These are phyloP conservation scores for Posidonia australis DNA, from an alignment of 106 monocot genomes.

Conservation along the genomic window DNA sequence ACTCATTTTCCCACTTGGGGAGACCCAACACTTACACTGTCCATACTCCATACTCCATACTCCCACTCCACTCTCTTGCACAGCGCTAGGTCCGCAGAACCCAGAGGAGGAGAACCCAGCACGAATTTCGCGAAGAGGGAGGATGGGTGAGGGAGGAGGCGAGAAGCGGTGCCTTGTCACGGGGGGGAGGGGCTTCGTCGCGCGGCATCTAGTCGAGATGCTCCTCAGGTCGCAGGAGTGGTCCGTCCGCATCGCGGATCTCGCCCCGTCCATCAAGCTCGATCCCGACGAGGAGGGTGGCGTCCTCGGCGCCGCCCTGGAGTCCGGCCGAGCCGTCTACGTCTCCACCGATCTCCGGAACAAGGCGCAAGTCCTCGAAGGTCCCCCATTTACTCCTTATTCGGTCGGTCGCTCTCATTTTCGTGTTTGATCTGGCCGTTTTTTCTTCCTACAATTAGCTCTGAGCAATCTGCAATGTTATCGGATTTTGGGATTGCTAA, in stretches of 20 bases:
- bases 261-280: slow-evolving; percentile 56
- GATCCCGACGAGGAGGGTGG: slow-evolving; percentile 50
- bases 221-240: slow-evolving; percentile 59
- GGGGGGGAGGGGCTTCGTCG: slow-evolving; percentile 86
- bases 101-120: no score
- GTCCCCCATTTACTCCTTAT: slow-evolving; percentile 9
- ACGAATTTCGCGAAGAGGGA: neutral
- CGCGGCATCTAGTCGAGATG: slow-evolving; percentile 88
- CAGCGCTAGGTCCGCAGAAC: no score
- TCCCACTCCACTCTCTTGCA: no score
- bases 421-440: no score
- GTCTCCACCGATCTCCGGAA: slow-evolving; percentile 73
- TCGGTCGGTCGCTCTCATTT: no score
- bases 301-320: slow-evolving; percentile 40
- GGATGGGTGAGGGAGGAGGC: slow-evolving; percentile 12
- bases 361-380: slow-evolving; percentile 60
- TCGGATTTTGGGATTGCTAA: no score
- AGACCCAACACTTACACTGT: no score
- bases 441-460: no score
- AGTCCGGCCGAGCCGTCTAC: slow-evolving; percentile 63
- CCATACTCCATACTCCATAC: no score
- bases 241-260: slow-evolving; percentile 75
- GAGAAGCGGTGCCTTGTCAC: slow-evolving; percentile 75
- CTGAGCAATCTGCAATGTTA: no score
- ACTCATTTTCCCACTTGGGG: no score